These are phyloP conservation scores for Leishmania tropica DNA, from an alignment of 208 protist genomes.

Conservation along the genomic window DNA sequence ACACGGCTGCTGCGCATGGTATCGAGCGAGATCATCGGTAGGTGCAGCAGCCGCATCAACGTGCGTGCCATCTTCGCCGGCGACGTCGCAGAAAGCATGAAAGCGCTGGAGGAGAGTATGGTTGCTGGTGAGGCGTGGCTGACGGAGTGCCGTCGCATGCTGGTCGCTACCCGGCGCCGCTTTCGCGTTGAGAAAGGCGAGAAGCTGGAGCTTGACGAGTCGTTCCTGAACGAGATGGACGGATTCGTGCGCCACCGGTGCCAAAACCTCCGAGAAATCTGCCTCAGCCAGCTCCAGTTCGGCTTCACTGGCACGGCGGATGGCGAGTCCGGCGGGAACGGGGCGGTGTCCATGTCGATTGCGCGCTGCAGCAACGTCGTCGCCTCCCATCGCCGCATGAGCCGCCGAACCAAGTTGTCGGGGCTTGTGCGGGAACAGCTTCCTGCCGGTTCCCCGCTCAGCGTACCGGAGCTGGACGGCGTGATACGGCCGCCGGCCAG, in stretches of 20 bases:
- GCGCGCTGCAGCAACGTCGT: constrained; percentile 16
- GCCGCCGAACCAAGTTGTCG: constrained; percentile 25
- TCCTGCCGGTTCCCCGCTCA: constrained; percentile 42
- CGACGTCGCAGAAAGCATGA: constrained; percentile 92
- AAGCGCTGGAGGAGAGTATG: constrained; percentile 92
- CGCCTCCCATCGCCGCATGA: constrained; percentile 12
- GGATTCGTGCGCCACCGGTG: constrained; percentile 98
- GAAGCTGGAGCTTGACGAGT: constrained; percentile 93
- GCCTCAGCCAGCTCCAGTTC: constrained; percentile 97
- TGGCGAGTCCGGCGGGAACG: constrained; percentile 23
- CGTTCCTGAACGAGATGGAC: constrained; percentile 97
- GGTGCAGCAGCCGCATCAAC: constrained; percentile 94
- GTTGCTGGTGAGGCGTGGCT: constrained; percentile 94
- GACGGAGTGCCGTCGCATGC: constrained; percentile 85
- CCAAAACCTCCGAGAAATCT: constrained; percentile 97
- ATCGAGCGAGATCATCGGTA: constrained; percentile 96
- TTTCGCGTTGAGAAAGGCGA: constrained; percentile 85
- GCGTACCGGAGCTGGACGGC: constrained; percentile 74
- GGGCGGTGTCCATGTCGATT: constrained; percentile 9
- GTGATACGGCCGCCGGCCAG: constrained; percentile 32
- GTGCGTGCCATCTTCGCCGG: constrained; percentile 95
- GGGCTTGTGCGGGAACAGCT: constrained; percentile 34
- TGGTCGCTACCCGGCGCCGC: constrained; percentile 76
- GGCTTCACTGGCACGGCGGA: constrained; percentile 71
- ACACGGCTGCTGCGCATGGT: constrained; percentile 94